These are phyloP conservation scores for Cladobotryum protrusum DNA, from an alignment of 2,329 filamentous ascomycete species.

Conservation along the genomic window DNA sequence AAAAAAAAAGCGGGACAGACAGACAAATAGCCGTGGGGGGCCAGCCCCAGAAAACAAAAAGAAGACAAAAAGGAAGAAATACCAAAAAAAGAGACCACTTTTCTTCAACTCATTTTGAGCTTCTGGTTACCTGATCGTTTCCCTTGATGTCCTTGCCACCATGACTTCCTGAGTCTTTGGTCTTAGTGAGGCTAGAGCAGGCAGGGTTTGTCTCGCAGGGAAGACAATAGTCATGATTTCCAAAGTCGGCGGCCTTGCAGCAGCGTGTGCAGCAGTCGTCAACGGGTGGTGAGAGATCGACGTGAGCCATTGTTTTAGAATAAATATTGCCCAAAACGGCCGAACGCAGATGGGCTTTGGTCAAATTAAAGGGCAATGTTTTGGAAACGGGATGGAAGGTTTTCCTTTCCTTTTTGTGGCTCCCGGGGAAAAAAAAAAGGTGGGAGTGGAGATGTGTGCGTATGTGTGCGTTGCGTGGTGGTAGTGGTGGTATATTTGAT, in stretches of 20 bases:
- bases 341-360: background rate
- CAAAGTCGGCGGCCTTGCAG: slow-evolving; percentile 25
- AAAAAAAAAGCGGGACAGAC: background rate
- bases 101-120: background rate
- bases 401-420: too few relatives aligned
- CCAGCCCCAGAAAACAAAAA: background rate
- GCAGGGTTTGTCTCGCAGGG: slow-evolving; percentile 21
- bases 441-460: too few relatives aligned
- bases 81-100: too few relatives aligned
- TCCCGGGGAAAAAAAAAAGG: too few relatives aligned
- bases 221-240: slow-evolving; percentile 27
- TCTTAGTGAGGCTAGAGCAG: slow-evolving; percentile 14
- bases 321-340: background rate
- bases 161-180: slow-evolving; percentile 3
- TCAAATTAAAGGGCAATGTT: background rate
- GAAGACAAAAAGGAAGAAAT: background rate
- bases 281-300: slow-evolving; percentile 11
- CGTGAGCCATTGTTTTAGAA: slow-evolving; percentile 5
- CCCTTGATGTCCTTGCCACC: background rate
- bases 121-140: background rate
- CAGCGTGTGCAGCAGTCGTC: slow-evolving; percentile 25
- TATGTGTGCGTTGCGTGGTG: too few relatives aligned
- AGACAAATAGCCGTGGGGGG: too few relatives aligned
- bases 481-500: background rate
- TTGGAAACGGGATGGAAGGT: background rate